Evolutionary conservation across 116 monocot species (phyloP), one percentile per base, ranked within the genome.

Genomic region (Cymodocea nodosa): DNA sequence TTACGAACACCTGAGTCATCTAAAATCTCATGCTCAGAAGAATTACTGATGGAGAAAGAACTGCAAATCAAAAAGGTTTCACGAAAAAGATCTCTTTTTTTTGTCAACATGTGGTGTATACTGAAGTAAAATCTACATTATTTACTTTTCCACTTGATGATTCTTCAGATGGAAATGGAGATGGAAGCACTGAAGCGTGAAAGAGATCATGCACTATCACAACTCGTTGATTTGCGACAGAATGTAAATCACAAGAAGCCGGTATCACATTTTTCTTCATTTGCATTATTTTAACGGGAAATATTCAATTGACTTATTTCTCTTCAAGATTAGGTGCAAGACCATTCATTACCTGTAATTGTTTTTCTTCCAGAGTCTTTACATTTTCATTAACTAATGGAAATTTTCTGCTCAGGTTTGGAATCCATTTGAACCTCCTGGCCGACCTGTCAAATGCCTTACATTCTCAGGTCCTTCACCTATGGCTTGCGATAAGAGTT

Each of bases 131-230:
- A 19, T 68, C 39, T 44, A 36, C 8, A 37, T 60, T 36, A 56
- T 12, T 55, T 34, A 36, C 16, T 36, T 62, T 20, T 61, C 4
- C 17, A 11, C 16, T 37, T 67, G 6, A 13, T 59, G 20, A 24
- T 53, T 48, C n/a, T 67, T 16, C 56, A 94, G 95, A 85, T 95
- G 95, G 90, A 95, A 78, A 81, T 79, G 62, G 87, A 95, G 70
- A 82, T 95, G 83, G 85, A 79, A 68, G 72, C 79, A 69, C 60
- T 90, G 36, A 90, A 85, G 75, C 63, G 75, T n/a, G 80, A 95
- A 74, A 81, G 95, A 70, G 95, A 95, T 37, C 34, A 59, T 40
- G 95, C 83, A 17, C 75, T 85, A 52, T 75, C 62, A 4, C 77
- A 90, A 51, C 75, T 90, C 22, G 70, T 85, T 59, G 81, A 85